Conservation (phyloP, 108 stramenopile genomes). For the Cyclotella kingstonii region DNA sequence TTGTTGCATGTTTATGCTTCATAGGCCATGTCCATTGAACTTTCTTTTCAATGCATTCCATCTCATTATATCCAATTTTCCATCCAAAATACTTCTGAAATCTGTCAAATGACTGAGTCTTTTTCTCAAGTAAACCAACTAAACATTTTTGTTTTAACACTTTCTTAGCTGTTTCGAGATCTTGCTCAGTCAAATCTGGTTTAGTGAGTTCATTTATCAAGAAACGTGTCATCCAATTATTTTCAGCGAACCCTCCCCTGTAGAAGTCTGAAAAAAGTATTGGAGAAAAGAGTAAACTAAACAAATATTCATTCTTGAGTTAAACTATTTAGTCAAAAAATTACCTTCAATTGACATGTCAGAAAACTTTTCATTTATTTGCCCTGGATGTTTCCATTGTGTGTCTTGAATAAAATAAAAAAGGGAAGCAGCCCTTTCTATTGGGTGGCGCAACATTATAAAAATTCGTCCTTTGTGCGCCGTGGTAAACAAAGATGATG, state of each 20-base stretch:
- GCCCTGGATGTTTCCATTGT: conserved; percentile 19
- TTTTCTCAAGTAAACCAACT: conserved; percentile 42
- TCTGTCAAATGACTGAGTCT: conserved; percentile 41
- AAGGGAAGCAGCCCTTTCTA: conserved; percentile 46
- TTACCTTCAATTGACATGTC: conserved; percentile 29
- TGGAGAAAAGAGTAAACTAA: not conserved
- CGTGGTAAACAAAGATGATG: conserved; percentile 23
- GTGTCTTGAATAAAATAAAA: conserved; percentile 38
- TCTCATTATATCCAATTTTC: conserved; percentile 19
- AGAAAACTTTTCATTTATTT: conserved; percentile 33
- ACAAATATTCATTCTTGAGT: not conserved
- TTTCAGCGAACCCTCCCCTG: conserved; percentile 29
- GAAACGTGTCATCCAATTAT: conserved; percentile 46
- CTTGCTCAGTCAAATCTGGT: conserved; percentile 20
- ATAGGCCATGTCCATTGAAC: conserved; percentile 49
- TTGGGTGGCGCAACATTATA: conserved; percentile 44
- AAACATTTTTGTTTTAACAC: conserved; percentile 44
- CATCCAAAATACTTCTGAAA: conserved; percentile 45
- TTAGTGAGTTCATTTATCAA: conserved; percentile 29
- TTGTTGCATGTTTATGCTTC: conserved; percentile 38
- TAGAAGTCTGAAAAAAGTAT: conserved; percentile 4
- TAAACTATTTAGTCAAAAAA: not conserved
- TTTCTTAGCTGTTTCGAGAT: conserved; percentile 42
- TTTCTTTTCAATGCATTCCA: conserved; percentile 44
- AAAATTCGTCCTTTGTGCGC: conserved; percentile 31